Percentiles rank a stretch among this genome's conserved stretches.
Conservation (phyloP, 805 yeast genomes). For the Torulaspora franciscae region DNA sequence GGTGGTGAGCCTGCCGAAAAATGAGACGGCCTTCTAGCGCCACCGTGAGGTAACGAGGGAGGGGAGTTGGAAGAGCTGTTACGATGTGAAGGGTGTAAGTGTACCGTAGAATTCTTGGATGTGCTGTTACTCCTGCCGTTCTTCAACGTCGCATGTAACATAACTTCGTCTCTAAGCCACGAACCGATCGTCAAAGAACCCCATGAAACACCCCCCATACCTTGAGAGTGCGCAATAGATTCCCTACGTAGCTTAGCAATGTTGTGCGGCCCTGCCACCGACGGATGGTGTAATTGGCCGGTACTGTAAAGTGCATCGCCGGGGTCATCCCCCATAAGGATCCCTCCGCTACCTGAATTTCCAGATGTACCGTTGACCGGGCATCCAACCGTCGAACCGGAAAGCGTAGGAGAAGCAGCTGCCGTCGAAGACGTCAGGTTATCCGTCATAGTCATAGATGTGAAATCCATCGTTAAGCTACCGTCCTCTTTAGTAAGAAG, state of each 20-base stretch:
- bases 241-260: conserved; percentile 67
- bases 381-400: conserved; percentile 6
- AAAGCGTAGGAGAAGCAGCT: conserved; percentile 12
- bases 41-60: conserved; percentile 1
- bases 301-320: conserved; percentile 1
- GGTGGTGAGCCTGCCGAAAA: conserved; percentile 47
- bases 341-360: background rate
- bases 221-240: conserved; percentile 91
- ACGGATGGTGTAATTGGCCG: conserved; percentile 6
- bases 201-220: conserved; percentile 98
- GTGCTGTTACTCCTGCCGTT: conserved; percentile 13
- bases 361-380: conserved; percentile 4
- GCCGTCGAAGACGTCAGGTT: conserved; percentile 11
- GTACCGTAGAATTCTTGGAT: conserved; percentile 11
- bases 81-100: conserved; percentile 9
- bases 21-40: conserved; percentile 15
- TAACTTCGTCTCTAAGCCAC: conserved; percentile 91
- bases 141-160: conserved; percentile 43
- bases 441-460: conserved; percentile 17
- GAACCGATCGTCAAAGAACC: conserved; percentile 92
- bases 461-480: conserved; percentile 17
- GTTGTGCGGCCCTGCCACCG: conserved; percentile 17
- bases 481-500: conserved; percentile 1
- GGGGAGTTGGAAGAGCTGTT: conserved; percentile 2
- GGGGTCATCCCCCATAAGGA: conserved; percentile 1